phyloP scores from a whole-genome alignment of 257 asterid species.

The Phtheirospermum japonicum region DNA sequence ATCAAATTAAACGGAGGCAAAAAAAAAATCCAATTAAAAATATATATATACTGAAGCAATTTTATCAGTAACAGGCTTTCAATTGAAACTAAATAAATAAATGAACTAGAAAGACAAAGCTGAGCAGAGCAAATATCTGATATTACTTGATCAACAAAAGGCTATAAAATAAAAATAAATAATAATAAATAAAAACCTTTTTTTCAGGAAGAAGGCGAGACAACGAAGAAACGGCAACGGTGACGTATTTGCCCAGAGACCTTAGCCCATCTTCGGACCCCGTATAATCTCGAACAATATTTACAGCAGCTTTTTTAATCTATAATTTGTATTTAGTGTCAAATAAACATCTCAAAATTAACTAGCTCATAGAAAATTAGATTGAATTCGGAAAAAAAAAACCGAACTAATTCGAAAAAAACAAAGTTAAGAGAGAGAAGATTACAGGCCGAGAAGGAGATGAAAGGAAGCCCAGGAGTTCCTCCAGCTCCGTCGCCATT shows the following conservation, averaged over 20 bases:
- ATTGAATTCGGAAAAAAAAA: neutral
- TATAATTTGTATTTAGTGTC: constrained; percentile 21
- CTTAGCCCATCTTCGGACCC: constrained; percentile 88
- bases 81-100: neutral
- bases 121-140: neutral
- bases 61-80: neutral
- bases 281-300: constrained; percentile 83
- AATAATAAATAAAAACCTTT: constrained; percentile 43
- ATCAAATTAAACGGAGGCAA: constrained; percentile 19
- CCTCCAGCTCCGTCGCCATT: constrained; percentile 96
- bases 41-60: neutral
- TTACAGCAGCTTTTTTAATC: constrained; percentile 80
- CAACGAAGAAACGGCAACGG: constrained; percentile 55
- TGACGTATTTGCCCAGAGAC: constrained; percentile 60
- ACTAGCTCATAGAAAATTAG: constrained; percentile 1
- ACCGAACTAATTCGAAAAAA: neutral
- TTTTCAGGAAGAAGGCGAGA: constrained; percentile 61
- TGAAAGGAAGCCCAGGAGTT: constrained; percentile 76
- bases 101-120: no score
- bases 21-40: no score
- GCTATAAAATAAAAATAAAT: no score
- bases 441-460: constrained; percentile 77
- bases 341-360: neutral
- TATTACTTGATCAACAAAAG: no score
- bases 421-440: neutral